Conservation (phyloP, 2,329 filamentous ascomycete genomes). For the Hypomyces perniciosus region DNA sequence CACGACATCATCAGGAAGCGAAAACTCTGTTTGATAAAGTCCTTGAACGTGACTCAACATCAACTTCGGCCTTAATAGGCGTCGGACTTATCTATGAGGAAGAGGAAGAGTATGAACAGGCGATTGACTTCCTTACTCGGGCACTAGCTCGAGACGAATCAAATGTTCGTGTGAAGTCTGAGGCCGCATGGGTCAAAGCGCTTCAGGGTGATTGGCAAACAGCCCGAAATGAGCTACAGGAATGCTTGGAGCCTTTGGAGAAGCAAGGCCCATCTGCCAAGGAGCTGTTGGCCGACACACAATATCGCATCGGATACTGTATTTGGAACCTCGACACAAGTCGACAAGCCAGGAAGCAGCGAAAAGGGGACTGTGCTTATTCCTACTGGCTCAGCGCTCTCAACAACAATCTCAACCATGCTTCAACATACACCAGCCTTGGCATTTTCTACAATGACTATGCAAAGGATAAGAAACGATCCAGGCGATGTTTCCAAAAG, state of each 20-base stretch:
- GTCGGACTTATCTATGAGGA: conserved; percentile 90
- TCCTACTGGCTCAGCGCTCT: conserved; percentile 75
- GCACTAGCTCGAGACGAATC: conserved; percentile 66
- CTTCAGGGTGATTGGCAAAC: conserved; percentile 67
- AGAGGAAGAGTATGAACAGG: conserved; percentile 79
- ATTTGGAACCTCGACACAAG: conserved; percentile 79
- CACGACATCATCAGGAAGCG: conserved; percentile 82
- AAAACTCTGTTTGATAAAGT: conserved; percentile 80
- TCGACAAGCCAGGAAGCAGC: conserved; percentile 67
- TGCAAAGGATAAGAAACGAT: conserved; percentile 76
- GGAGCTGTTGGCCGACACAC: conserved; percentile 75
- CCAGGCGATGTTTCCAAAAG: conserved; percentile 91
- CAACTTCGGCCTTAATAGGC: conserved; percentile 78
- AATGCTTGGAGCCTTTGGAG: conserved; percentile 60
- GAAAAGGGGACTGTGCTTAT: conserved; percentile 66
- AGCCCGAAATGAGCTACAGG: conserved; percentile 64
- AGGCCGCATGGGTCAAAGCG: conserved; percentile 89
- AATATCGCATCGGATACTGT: conserved; percentile 82
- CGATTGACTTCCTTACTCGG: conserved; percentile 71
- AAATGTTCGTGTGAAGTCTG: conserved; percentile 75
- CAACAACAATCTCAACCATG: conserved; percentile 80
- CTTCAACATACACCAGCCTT: conserved; percentile 84
- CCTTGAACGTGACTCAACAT: conserved; percentile 66
- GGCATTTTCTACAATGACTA: conserved; percentile 91
- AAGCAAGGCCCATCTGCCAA: conserved; percentile 48